Percentiles rank a stretch among this genome's conserved stretches.
Evolutionary conservation across 331 rosid species (phyloP).

Genomic region (Malus hybrid): DNA sequence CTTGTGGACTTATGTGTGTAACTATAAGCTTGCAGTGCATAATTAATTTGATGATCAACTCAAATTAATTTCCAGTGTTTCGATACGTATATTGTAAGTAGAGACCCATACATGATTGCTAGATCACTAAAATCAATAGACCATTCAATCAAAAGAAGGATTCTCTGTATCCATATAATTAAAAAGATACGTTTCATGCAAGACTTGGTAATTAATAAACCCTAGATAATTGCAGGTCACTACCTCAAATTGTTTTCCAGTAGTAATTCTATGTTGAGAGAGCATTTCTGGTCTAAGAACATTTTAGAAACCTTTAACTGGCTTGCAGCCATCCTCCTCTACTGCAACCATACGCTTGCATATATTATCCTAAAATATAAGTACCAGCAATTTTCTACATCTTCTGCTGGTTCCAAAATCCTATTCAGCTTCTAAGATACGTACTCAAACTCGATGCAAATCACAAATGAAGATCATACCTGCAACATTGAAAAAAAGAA

Average conservation of each 20-base stretch:
- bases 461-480: constrained; percentile 15
- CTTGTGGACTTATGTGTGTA: no score
- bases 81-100: no score
- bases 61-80: no score
- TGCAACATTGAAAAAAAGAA: neutral
- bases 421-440: neutral
- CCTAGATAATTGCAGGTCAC: constrained; percentile 1
- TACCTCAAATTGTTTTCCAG: constrained; percentile 39
- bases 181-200: neutral
- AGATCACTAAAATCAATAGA: neutral
- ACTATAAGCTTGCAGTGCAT: no score
- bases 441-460: neutral
- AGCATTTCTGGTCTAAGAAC: constrained; percentile 26
- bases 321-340: constrained; percentile 38
- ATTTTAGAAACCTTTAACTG: constrained; percentile 22
- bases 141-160: neutral
- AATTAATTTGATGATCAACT: no score
- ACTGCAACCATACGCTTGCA: constrained; percentile 21
- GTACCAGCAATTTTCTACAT: neutral
- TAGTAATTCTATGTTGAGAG: constrained; percentile 11
- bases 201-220: neutral
- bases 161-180: no score
- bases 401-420: neutral
- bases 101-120: no score
- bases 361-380: neutral